Conservation (phyloP, 2,329 filamentous ascomycete genomes). For the Calonectria hongkongensis region DNA sequence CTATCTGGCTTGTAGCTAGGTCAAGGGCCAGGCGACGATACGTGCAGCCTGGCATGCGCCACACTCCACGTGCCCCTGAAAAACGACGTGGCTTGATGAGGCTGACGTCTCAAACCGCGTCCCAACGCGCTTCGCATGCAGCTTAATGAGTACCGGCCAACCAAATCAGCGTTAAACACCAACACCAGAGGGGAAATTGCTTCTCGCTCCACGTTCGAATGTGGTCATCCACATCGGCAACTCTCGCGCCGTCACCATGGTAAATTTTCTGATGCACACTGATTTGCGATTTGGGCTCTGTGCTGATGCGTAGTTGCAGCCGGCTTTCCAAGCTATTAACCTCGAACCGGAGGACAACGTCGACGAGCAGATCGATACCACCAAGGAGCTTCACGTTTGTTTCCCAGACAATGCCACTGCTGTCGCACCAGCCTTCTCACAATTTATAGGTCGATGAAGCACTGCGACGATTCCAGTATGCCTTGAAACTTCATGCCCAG, state of each 20-base stretch:
- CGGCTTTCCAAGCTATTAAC: conserved; percentile 90
- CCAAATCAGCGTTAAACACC: conserved; percentile 35
- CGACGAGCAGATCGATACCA: conserved; percentile 95
- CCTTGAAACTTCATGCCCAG: conserved; percentile 92
- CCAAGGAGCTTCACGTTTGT: conserved; percentile 88
- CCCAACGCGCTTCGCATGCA: conserved; percentile 48
- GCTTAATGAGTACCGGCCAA: conserved; percentile 49
- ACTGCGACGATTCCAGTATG: conserved; percentile 93
- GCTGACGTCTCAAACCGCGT: conserved; percentile 51
- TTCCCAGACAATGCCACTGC: fast-evolving
- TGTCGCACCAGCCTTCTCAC: conserved; percentile 29
- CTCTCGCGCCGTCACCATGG: conserved; percentile 50
- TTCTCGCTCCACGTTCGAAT: conserved; percentile 45
- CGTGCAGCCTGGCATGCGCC: conserved; percentile 51
- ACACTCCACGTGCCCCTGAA: conserved; percentile 52
- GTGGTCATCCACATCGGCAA: conserved; percentile 41
- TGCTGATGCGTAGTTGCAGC: conserved; percentile 61
- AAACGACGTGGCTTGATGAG: conserved; percentile 50
- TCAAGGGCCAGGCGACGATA: conserved; percentile 43
- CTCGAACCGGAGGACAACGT: conserved; percentile 93
- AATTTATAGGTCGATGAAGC: conserved; percentile 87
- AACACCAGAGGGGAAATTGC: conserved; percentile 27
- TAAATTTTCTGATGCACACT: conserved; percentile 11
- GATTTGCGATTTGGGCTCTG: background rate
- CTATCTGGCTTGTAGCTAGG: conserved; percentile 57